These are phyloP conservation scores for Sinapis alba DNA, from an alignment of 441 rosid species.

Conservation along the genomic window DNA sequence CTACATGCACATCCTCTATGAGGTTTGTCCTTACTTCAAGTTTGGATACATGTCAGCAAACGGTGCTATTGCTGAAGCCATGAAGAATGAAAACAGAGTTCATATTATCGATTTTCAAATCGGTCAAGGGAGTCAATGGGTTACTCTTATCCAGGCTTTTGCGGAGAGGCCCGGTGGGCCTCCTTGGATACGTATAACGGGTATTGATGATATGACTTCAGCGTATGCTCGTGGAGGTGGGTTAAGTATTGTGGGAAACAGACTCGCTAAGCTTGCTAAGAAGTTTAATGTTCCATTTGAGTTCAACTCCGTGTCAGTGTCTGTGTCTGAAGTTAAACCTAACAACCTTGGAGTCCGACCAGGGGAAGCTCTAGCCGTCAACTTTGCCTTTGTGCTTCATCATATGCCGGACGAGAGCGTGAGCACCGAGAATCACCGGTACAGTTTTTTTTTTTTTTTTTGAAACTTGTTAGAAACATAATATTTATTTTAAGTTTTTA, in stretches of 20 bases:
- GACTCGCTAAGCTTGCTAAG: slow-evolving; percentile 64
- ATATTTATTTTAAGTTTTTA: background rate
- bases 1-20: slow-evolving; percentile 70
- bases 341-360: slow-evolving; percentile 51
- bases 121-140: slow-evolving; percentile 86
- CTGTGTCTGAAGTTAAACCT: slow-evolving; percentile 56
- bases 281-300: slow-evolving; percentile 74
- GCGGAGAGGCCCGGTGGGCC: slow-evolving; percentile 78
- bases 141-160: slow-evolving; percentile 82
- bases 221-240: slow-evolving; percentile 90
- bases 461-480: background rate
- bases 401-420: slow-evolving; percentile 92
- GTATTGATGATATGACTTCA: slow-evolving; percentile 69
- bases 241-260: slow-evolving; percentile 60
- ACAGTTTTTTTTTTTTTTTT: background rate
- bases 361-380: slow-evolving; percentile 79
- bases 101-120: slow-evolving; percentile 91
- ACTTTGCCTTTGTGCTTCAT: slow-evolving; percentile 85
- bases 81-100: slow-evolving; percentile 66
- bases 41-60: slow-evolving; percentile 96
- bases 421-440: slow-evolving; percentile 71
- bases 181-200: slow-evolving; percentile 81
- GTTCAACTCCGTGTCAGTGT: slow-evolving; percentile 57
- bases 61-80: slow-evolving; percentile 91
- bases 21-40: slow-evolving; percentile 89